Percentiles rank a stretch among this genome's conserved stretches.
Conservation (phyloP, 306 rosid species). For the Citrullus colocynthis region DNA sequence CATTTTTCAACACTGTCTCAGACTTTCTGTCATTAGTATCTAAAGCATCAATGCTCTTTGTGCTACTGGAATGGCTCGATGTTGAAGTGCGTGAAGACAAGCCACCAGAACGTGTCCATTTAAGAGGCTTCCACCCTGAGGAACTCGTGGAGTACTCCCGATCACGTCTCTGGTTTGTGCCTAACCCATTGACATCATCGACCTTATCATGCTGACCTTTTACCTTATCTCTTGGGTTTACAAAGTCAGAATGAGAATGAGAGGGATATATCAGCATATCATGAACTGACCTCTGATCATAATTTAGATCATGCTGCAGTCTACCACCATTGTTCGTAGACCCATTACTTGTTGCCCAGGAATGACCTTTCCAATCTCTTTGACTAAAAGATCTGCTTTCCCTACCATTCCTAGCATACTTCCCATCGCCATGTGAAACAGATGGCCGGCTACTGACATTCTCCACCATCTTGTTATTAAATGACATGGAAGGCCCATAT, state of each 20-base stretch:
- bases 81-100: conserved; percentile 82
- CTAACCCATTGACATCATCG: conserved; percentile 43
- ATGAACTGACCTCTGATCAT: conserved; percentile 8
- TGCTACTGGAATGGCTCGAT: conserved; percentile 66
- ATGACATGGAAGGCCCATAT: conserved; percentile 46
- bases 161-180: conserved; percentile 53
- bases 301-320: conserved; percentile 41
- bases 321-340: conserved; percentile 27
- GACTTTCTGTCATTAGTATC: conserved; percentile 18
- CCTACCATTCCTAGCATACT: conserved; percentile 55
- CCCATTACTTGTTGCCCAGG: conserved; percentile 12
- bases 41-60: conserved; percentile 26
- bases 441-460: conserved; percentile 49
- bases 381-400: conserved; percentile 59
- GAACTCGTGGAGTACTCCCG: conserved; percentile 44
- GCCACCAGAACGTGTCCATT: conserved; percentile 85
- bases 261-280: conserved; percentile 1
- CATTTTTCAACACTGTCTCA: conserved; percentile 38
- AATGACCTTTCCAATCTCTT: conserved; percentile 29
- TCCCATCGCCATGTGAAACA: conserved; percentile 57
- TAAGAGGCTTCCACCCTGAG: conserved; percentile 80
- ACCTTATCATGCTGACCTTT: conserved; percentile 67
- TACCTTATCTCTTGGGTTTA: conserved; percentile 56
- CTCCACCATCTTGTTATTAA: conserved; percentile 57
- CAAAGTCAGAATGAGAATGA: conserved; percentile 38